These are phyloP conservation scores for Circinella minor DNA, from an alignment of 371 early-diverging fungal genomes.

Conservation along the genomic window DNA sequence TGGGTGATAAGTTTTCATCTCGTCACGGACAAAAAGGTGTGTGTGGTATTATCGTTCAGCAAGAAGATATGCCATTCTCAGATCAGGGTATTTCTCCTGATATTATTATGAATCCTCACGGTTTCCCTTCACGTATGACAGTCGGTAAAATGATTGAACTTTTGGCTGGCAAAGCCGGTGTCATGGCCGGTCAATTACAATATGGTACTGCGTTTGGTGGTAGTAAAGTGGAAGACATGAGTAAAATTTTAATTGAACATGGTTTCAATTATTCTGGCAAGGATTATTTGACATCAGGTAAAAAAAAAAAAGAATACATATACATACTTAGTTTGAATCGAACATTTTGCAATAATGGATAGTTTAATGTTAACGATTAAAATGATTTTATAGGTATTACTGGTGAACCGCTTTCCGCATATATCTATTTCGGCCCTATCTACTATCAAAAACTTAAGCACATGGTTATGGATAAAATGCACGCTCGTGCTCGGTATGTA, in stretches of 20 bases:
- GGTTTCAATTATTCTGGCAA: slow-evolving; percentile 99
- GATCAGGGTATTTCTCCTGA: slow-evolving; percentile 97
- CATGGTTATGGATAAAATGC: slow-evolving; percentile 99
- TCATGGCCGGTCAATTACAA: slow-evolving; percentile 92
- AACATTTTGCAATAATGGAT: neutral
- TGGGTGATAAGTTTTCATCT: slow-evolving; percentile 99
- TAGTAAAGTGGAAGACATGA: slow-evolving; percentile 96
- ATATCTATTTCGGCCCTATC: slow-evolving; percentile 98
- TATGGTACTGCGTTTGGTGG: slow-evolving; percentile 99
- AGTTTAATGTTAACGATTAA: slow-evolving; percentile 16
- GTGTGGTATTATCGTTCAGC: slow-evolving; percentile 96
- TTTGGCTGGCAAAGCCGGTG: slow-evolving; percentile 98
- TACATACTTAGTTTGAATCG: neutral
- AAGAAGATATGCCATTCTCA: slow-evolving; percentile 99
- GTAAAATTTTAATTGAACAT: slow-evolving; percentile 87
- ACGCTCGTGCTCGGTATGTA: slow-evolving; percentile 89
- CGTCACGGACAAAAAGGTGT: slow-evolving; percentile 99
- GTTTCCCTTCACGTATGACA: slow-evolving; percentile 99
- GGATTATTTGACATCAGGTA: slow-evolving; percentile 95
- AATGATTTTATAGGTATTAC: slow-evolving; percentile 64
- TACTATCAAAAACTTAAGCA: slow-evolving; percentile 99
- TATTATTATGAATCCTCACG: slow-evolving; percentile 99
- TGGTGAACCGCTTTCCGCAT: slow-evolving; percentile 93
- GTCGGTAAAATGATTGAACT: slow-evolving; percentile 99
- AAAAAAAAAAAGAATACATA: neutral